Evolutionary conservation across 805 yeast genomes (phyloP).

Genomic region (Helenozyma rhizophorensis): DNA sequence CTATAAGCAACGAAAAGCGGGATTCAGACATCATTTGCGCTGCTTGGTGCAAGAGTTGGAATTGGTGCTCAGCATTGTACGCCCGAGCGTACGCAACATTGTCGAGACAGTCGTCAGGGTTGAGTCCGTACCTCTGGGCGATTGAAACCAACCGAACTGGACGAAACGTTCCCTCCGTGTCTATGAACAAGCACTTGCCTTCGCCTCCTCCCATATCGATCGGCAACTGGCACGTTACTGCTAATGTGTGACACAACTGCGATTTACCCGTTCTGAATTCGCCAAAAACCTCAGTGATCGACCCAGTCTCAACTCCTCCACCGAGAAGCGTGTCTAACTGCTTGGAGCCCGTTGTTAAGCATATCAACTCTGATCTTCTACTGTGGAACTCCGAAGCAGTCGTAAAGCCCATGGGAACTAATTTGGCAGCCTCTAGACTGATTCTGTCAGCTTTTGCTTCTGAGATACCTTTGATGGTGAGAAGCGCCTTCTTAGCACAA

Average conservation of each 20-base stretch:
- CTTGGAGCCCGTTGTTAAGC: slow-evolving; percentile 93
- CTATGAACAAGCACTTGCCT: slow-evolving; percentile 93
- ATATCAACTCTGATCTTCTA: slow-evolving; percentile 83
- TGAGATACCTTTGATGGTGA: slow-evolving; percentile 84
- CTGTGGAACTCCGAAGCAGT: slow-evolving; percentile 94
- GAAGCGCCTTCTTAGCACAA: slow-evolving; percentile 76
- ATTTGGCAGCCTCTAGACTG: slow-evolving; percentile 74
- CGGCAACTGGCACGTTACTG: slow-evolving; percentile 95
- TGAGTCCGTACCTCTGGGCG: slow-evolving; percentile 86
- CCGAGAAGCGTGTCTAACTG: slow-evolving; percentile 89
- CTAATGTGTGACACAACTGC: slow-evolving; percentile 92
- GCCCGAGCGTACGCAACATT: slow-evolving; percentile 98
- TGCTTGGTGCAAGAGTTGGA: slow-evolving; percentile 80
- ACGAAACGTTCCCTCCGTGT: slow-evolving; percentile 95
- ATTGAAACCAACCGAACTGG: slow-evolving; percentile 87
- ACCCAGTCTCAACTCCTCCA: slow-evolving; percentile 97
- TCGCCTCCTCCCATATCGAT: slow-evolving; percentile 98
- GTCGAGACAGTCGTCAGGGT: slow-evolving; percentile 91
- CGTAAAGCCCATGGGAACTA: slow-evolving; percentile 94
- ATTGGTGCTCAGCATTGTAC: slow-evolving; percentile 93
- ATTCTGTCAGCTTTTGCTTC: slow-evolving; percentile 92
- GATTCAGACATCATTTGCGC: slow-evolving; percentile 96
- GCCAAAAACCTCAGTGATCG: slow-evolving; percentile 93
- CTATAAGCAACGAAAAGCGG: slow-evolving; percentile 82
- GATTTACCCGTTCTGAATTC: slow-evolving; percentile 98